Evolutionary conservation across 768 basidiomycete species (phyloP), one percentile per base, ranked within the genome.

Genomic region (Lentinula sp.): DNA sequence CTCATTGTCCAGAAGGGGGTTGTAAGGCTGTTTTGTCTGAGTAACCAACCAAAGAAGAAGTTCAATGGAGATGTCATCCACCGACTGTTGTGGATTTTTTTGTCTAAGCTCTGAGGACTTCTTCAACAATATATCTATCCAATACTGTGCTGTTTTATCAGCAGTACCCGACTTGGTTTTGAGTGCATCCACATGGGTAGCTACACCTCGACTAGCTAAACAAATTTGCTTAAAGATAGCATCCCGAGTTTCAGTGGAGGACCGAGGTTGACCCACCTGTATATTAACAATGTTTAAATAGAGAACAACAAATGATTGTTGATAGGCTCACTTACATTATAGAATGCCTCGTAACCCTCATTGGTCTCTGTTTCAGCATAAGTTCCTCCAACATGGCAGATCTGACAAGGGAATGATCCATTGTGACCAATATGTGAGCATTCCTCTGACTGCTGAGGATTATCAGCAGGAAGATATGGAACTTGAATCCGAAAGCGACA

Each of bases 351-450:
- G 2, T 23, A 23, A 23, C 23, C 23, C 2, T 1, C 2, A 2
- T 23, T 2, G 1, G 23, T 1, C 23, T 23, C 23, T 23, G 1
- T 23, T 23, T 23, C 23, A 23, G 23, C 23, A 23, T 23, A 23
- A 23, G 23, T 23, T 23, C 23, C 23, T 2, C 80, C 75, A 15
- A 70, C 69, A 45, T 68, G 1, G 49, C 78, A 81, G 64, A 75
- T 77, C 1, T 72, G 64, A 57, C 80, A 83, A 3, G 68, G 71
- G 8, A 68, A 62, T 42, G 80, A 82, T 10, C 77, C 76, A 1
- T 71, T 68, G 0, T 69, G 65, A 0, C 80, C 77, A 42, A 75
- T 77, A 34, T 82, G 80, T 0, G 71, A 70, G 4, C 68, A 71
- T 1, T 65, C 62, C 61, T 78, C 73, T 53, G 74, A 73, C 61